phyloP scores from a whole-genome alignment of 1,284 basidiomycete species.

The Ceratobasidium sp. region DNA sequence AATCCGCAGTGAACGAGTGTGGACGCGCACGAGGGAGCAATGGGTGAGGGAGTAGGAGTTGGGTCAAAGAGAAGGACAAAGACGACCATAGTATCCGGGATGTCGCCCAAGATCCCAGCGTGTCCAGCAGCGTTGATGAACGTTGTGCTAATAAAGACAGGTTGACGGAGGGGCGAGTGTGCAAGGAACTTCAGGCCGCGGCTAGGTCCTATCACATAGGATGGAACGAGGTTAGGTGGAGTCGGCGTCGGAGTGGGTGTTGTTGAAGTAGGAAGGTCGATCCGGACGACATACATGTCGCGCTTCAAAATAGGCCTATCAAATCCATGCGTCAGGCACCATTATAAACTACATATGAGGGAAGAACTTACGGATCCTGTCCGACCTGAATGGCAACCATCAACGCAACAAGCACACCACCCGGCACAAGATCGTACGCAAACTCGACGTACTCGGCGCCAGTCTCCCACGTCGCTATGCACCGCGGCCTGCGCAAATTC shows the following conservation, averaged over 20 bases:
- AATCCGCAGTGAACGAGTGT: conserved; percentile 33
- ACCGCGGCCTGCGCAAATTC: conserved; percentile 18
- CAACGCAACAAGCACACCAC: conserved; percentile 38
- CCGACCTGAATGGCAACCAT: conserved; percentile 37
- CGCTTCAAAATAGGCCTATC: conserved; percentile 29
- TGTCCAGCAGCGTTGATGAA: conserved; percentile 29
- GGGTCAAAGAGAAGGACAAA: conserved; percentile 41
- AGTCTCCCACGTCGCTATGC: conserved; percentile 36
- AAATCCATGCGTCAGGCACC: not conserved
- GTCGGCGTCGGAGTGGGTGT: not conserved
- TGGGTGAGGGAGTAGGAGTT: not conserved
- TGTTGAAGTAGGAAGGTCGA: conserved; percentile 28
- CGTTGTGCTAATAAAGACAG: conserved; percentile 23
- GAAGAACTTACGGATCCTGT: conserved; percentile 23
- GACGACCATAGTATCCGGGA: conserved; percentile 41
- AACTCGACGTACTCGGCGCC: conserved; percentile 41
- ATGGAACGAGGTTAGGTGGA: not conserved
- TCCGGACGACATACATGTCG: conserved; percentile 38
- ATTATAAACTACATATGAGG: not conserved
- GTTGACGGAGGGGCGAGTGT: conserved; percentile 36
- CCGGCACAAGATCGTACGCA: conserved; percentile 41
- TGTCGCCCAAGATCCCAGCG: conserved; percentile 39
- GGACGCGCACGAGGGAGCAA: conserved; percentile 24
- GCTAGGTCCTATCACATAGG: not conserved
- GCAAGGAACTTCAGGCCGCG: conserved; percentile 32